Evolutionary conservation across 148 eudicot genomes (phyloP).

Genomic region (Oxyria digyna): DNA sequence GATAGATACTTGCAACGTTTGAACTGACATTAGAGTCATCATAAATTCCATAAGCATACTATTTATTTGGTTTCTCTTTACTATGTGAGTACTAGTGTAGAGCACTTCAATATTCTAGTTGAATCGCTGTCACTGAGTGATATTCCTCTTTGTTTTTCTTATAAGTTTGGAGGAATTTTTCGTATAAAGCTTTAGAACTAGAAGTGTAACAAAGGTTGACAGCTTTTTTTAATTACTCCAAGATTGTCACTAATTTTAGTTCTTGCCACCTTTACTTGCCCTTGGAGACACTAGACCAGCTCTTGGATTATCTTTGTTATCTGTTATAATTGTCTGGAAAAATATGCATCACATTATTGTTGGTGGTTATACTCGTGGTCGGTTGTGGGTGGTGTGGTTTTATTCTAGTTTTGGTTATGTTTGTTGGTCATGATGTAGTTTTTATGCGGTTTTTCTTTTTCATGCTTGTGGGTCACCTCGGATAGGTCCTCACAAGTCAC

Average conservation of each 20-base stretch:
- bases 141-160: neutral
- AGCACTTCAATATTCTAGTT: neutral
- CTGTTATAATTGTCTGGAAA: neutral
- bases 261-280: neutral
- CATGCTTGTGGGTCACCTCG: too few relatives aligned
- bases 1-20: neutral
- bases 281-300: neutral
- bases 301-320: neutral
- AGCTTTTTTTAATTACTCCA: neutral
- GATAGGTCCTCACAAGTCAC: too few relatives aligned
- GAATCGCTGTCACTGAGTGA: neutral
- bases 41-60: neutral
- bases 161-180: neutral
- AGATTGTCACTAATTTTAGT: neutral
- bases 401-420: too few relatives aligned
- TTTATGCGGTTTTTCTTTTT: too few relatives aligned
- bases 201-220: neutral
- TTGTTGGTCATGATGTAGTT: too few relatives aligned
- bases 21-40: neutral
- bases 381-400: too few relatives aligned
- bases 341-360: neutral
- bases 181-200: too few relatives aligned
- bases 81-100: neutral
- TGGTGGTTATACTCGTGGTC: neutral
- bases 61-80: neutral